phyloP scores from a whole-genome alignment of 495 filamentous ascomycete genomes.

The Neurospora sp. region DNA sequence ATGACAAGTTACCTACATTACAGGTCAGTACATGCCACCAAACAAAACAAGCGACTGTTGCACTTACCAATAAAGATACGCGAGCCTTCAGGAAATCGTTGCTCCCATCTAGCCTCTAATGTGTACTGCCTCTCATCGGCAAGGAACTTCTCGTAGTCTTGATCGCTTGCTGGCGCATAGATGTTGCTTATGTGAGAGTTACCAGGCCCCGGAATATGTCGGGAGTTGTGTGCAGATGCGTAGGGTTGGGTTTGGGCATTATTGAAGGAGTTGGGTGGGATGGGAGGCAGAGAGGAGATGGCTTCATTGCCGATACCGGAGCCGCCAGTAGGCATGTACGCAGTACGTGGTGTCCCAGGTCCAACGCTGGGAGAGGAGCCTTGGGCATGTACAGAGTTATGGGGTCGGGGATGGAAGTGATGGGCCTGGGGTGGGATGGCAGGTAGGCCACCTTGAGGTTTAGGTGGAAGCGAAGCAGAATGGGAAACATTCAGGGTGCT shows the following conservation, averaged over 20 bases:
- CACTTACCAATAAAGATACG: slow-evolving; percentile 84
- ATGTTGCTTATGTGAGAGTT: slow-evolving; percentile 1
- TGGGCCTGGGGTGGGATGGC: slow-evolving; percentile 41
- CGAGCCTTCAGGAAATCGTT: slow-evolving; percentile 70
- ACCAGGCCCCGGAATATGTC: slow-evolving; percentile 33
- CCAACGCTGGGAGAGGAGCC: slow-evolving; percentile 19
- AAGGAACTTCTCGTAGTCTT: slow-evolving; percentile 74
- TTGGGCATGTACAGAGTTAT: slow-evolving; percentile 25
- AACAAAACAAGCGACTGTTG: not conserved
- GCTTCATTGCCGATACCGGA: slow-evolving; percentile 45
- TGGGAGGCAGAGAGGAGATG: slow-evolving; percentile 46
- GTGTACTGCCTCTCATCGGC: slow-evolving; percentile 53
- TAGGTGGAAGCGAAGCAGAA: slow-evolving; percentile 41
- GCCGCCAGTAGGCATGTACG: slow-evolving; percentile 38
- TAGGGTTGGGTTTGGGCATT: slow-evolving; percentile 10
- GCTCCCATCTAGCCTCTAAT: slow-evolving; percentile 58
- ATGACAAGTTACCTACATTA: slow-evolving; percentile 76
- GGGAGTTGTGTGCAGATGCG: not conserved
- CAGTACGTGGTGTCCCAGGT: slow-evolving; percentile 30
- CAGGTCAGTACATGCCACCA: not conserved
- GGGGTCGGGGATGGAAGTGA: slow-evolving; percentile 14
- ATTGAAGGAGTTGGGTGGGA: slow-evolving; percentile 45
- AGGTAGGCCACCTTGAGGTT: slow-evolving; percentile 24
- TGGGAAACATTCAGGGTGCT: slow-evolving; percentile 34
- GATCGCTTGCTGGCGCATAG: slow-evolving; percentile 31